Percentiles rank a stretch among this genome's conserved stretches.
phyloP scores from a whole-genome alignment of 495 filamentous ascomycete species.

The Hamigera avellanea region DNA sequence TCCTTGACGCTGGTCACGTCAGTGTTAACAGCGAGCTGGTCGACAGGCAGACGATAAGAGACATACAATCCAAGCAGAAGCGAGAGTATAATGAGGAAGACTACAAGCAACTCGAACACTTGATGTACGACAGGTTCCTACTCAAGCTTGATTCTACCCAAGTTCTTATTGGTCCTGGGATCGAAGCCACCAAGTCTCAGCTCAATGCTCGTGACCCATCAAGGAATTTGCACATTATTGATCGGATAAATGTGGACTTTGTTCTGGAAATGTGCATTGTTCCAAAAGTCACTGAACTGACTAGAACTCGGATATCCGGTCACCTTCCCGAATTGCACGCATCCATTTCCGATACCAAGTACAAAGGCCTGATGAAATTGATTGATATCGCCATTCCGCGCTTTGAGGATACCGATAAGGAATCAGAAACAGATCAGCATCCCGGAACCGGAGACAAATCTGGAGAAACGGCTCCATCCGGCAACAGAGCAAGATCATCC shows the following conservation, averaged over 20 bases:
- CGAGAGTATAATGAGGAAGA: slow-evolving; percentile 83
- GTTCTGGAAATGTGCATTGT: slow-evolving; percentile 85
- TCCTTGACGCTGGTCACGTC: slow-evolving; percentile 91
- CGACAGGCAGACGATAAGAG: slow-evolving; percentile 74
- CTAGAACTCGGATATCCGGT: slow-evolving; percentile 80
- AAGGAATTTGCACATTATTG: slow-evolving; percentile 79
- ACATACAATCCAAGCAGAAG: slow-evolving; percentile 83
- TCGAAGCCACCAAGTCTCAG: slow-evolving; percentile 82
- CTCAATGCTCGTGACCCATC: slow-evolving; percentile 55
- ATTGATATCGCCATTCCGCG: slow-evolving; percentile 92
- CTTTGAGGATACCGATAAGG: slow-evolving; percentile 44
- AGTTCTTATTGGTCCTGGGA: slow-evolving; percentile 86
- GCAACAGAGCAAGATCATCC: slow-evolving; percentile 38
- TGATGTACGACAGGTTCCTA: slow-evolving; percentile 94
- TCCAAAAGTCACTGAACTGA: slow-evolving; percentile 87
- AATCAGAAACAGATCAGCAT: slow-evolving; percentile 10
- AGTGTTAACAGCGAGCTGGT: slow-evolving; percentile 89
- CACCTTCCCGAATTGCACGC: slow-evolving; percentile 88
- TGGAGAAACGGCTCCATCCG: slow-evolving; percentile 15
- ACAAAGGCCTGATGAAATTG: slow-evolving; percentile 90
- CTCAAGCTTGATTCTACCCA: slow-evolving; percentile 90
- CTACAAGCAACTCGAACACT: slow-evolving; percentile 68
- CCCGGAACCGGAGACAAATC: slow-evolving; percentile 13
- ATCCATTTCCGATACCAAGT: slow-evolving; percentile 85
- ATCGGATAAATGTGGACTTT: slow-evolving; percentile 95